Base-by-base conservation (phyloP, 768 basidiomycete genomes). In the Xerocomellus dryophilus region DNA sequence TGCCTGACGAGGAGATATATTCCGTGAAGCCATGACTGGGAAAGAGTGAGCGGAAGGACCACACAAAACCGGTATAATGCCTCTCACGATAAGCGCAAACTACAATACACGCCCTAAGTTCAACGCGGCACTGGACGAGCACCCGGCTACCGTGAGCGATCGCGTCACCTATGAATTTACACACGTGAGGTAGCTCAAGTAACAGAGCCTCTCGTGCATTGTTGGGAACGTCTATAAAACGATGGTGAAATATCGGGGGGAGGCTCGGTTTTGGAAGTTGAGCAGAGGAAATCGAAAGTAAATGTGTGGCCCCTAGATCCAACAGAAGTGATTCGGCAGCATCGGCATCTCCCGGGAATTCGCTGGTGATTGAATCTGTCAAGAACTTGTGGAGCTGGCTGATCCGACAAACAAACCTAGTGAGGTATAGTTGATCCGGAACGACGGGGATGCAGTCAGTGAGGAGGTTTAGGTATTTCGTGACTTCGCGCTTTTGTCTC, bases 271-370 rank as follows among this genome's bases (percentile, higher is more conserved):
- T 64, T 7, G 72, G 68, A 32, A 76, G 60, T 51, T 75, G 72
- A n/a, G 80, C 72, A n/a, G 84, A 82, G 3, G 80, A 74, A 25
- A 85, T 67, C 2, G 81, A 77, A 42, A 86, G 55, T 14, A 84
- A 48, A 59, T 85, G 83, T 0, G 82, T 82, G 20, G 78, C 70
- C 18, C 75, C 80, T 11, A 82, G 59, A 49, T 83, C 81, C 14
- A 71, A 46, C 20, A 86, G 71, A 34, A 84, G 71, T 14, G 75
- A 76, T 39, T 78, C 74, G 15, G 76, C 79, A 59, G 81, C 76
- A 20, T 76, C 74, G 1, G 69, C 55, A 47, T 85, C 81, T 31
- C 74, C 66, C 1, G 84, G 84, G 59, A 84, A 85, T 38, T 83
- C 82, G 57, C 84, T 81, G 54, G 21, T 7, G 43, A 29, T 49